Percentiles rank a stretch among this genome's conserved stretches.
These are phyloP conservation scores for Penicillium argentinense DNA, from an alignment of 495 filamentous ascomycete genomes.

Conservation along the genomic window DNA sequence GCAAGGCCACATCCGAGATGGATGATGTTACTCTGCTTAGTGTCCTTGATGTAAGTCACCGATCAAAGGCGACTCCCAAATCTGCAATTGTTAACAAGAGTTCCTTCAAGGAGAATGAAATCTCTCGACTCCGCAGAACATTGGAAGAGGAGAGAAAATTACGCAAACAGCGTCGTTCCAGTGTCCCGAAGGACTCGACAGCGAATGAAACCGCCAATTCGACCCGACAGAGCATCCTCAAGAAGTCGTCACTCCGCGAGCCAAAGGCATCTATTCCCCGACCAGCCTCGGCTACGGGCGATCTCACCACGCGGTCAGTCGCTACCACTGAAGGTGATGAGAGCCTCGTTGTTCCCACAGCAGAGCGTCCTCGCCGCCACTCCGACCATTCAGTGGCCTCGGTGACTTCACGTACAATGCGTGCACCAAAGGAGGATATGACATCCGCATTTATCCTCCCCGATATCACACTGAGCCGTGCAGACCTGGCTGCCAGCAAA, in stretches of 20 bases:
- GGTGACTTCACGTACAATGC: constrained; percentile 30
- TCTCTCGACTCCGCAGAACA: constrained; percentile 48
- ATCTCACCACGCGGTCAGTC: constrained; percentile 32
- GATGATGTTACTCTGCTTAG: constrained; percentile 47
- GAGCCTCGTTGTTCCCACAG: constrained; percentile 29
- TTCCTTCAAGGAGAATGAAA: constrained; percentile 41
- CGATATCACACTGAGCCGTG: constrained; percentile 60
- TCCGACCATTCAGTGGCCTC: constrained; percentile 43
- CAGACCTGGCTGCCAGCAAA: constrained; percentile 33
- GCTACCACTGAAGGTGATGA: constrained; percentile 30
- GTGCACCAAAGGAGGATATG: constrained; percentile 56
- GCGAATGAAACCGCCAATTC: constrained; percentile 35
- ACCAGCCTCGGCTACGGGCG: constrained; percentile 40
- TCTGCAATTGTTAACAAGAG: constrained; percentile 6
- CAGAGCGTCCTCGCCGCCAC: constrained; percentile 42
- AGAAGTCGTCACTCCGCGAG: constrained; percentile 51
- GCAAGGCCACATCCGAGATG: constrained; percentile 29
- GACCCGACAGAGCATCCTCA: constrained; percentile 38
- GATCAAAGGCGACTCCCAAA: background rate
- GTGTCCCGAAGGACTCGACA: constrained; percentile 27
- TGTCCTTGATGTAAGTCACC: constrained; percentile 43
- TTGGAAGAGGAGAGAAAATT: constrained; percentile 50
- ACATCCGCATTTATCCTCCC: constrained; percentile 80
- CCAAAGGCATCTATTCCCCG: constrained; percentile 28
- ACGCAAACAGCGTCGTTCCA: constrained; percentile 45